These are phyloP conservation scores for Coemansia sp. DNA, from an alignment of 192 early-diverging fungal species.

Conservation along the genomic window DNA sequence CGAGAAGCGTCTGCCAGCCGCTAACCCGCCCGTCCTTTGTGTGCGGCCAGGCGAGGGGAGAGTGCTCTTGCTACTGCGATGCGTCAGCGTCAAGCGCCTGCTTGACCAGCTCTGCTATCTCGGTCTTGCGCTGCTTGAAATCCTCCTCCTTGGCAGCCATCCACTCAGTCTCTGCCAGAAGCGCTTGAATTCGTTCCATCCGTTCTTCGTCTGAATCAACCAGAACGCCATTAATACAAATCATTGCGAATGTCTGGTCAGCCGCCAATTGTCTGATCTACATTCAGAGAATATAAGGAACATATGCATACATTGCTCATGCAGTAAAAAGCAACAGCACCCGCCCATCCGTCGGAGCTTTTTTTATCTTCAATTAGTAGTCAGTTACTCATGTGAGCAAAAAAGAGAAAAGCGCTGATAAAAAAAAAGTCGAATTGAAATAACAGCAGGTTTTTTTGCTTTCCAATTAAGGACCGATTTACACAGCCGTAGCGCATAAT, in stretches of 20 bases:
- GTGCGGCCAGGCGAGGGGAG: too few species aligned
- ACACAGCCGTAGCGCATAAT: neutral
- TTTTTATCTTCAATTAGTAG: neutral
- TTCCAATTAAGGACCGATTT: neutral
- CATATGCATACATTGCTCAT: slow-evolving; percentile 7
- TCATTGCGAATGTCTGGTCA: slow-evolving; percentile 41
- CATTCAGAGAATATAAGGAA: slow-evolving; percentile 13
- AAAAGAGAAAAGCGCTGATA: neutral
- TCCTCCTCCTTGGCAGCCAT: slow-evolving; percentile 45
- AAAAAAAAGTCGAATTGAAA: neutral
- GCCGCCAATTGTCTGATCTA: slow-evolving; percentile 54
- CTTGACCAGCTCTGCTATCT: slow-evolving; percentile 24
- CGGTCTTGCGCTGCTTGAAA: slow-evolving; percentile 8
- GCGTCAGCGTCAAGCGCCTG: neutral
- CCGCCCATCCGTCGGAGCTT: slow-evolving; percentile 45
- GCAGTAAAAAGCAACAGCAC: neutral
- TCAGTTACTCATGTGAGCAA: slow-evolving; percentile 7
- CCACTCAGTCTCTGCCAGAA: slow-evolving; percentile 23
- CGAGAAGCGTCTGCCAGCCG: neutral
- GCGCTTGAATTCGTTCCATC: slow-evolving; percentile 7
- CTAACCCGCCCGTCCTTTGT: too few species aligned
- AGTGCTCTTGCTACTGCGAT: neutral
- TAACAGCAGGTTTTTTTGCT: neutral
- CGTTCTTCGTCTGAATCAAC: slow-evolving; percentile 18
- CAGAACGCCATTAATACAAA: slow-evolving; percentile 45